Evolutionary conservation across 2,329 filamentous ascomycete species (phyloP), one percentile per base, ranked within the genome.

Genomic region (Ceratocystis colombiana): DNA sequence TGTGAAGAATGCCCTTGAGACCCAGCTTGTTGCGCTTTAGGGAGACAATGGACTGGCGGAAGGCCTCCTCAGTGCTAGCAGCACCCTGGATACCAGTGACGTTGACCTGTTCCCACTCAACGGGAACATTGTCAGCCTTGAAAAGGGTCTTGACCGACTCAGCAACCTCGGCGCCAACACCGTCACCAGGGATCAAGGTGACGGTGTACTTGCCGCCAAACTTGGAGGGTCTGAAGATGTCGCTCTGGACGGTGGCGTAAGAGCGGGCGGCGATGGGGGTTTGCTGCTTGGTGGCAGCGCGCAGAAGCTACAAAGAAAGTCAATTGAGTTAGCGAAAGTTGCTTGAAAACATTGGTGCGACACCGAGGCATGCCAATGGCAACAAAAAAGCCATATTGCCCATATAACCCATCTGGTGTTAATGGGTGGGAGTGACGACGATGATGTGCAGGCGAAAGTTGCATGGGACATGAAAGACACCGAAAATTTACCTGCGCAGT

Each of bases 171-270:
- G 90, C 90, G 78, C 94, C 94, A 76, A 99, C 96, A 82, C 94
- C 94, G 74, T 99, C 94, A 85, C 93, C 94, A 77, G 94, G 94
- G 77, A 99, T 97, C 75, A 99, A 84, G 70, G 93, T 96, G 73
- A 96, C 93, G 46, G 94, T 99, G 84, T 97, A 99, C 82, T 97
- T 99, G 81, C 93, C 90, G 77, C 94, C 94, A 78, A 92, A 97
- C 84, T 97, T 94, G 81, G 93, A 91, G 73, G 92, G 92, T 85
- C 96, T 96, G 85, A 97, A 96, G 79, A 97, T 93, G 79, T 97
- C 94, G 76, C 88, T 88, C 79, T 91, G 86, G 73, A 96, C 82
- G 70, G 90, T 96, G 73, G 90, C 90, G 76, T 91, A 87, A 73
- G 79, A 78, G 75, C 82, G 81, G 68, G 78, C 75, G 70, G 75